Conservation (phyloP, 2,329 filamentous ascomycete genomes). For the Neurospora sp. region DNA sequence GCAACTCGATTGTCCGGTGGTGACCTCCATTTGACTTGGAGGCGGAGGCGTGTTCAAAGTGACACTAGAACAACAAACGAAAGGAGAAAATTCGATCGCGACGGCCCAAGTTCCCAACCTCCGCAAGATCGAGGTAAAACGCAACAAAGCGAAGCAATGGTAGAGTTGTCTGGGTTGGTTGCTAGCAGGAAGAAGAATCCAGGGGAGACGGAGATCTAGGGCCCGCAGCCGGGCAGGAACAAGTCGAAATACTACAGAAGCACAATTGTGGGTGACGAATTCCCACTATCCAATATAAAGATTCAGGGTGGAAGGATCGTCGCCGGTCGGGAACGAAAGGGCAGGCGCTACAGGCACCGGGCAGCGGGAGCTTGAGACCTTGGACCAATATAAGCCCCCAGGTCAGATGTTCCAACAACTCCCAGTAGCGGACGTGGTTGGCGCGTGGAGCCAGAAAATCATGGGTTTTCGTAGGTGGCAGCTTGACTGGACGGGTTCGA, state of each 20-base stretch:
- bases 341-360: not conserved
- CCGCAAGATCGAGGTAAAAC: not conserved
- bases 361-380: not conserved
- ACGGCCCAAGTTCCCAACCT: not conserved
- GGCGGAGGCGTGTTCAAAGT: too few species aligned
- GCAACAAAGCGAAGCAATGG: not conserved
- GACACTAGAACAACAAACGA: too few species aligned
- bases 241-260: not conserved
- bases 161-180: not conserved
- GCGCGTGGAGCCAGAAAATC: not conserved
- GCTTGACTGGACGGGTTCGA: not conserved
- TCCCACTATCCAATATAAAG: not conserved
- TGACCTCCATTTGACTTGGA: too few species aligned
- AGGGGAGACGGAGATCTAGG: not conserved
- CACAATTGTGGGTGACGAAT: not conserved
- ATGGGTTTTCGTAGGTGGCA: not conserved
- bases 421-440: not conserved
- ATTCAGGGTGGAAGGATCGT: not conserved
- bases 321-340: not conserved
- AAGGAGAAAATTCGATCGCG: too few species aligned
- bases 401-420: not conserved
- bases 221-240: not conserved
- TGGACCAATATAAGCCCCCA: not conserved
- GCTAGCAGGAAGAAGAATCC: not conserved
- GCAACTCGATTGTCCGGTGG: not conserved